phyloP scores from a whole-genome alignment of 1,284 basidiomycete species.

The Mycosarcoma maydis region DNA sequence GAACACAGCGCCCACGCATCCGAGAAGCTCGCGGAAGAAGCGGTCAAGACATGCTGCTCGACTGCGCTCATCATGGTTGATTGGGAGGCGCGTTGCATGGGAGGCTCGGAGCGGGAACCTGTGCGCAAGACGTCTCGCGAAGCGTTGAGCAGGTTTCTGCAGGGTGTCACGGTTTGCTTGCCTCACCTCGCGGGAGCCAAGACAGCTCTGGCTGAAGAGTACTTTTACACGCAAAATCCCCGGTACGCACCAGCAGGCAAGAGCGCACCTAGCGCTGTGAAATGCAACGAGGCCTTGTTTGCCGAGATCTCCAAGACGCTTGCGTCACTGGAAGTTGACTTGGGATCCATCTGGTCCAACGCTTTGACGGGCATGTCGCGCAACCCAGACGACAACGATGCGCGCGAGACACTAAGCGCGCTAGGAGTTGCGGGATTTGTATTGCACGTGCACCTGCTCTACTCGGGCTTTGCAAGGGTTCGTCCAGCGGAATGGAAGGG shows the following conservation, averaged over 20 bases:
- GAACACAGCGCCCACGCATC: neutral
- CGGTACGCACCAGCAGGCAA: constrained; percentile 18
- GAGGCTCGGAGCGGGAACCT: constrained; percentile 17
- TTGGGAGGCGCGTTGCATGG: constrained; percentile 37
- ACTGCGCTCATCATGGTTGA: constrained; percentile 33
- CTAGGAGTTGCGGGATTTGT: constrained; percentile 35
- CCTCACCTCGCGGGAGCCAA: constrained; percentile 28
- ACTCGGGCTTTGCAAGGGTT: constrained; percentile 34
- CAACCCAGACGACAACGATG: constrained; percentile 27
- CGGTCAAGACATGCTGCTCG: constrained; percentile 34
- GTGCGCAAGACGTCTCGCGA: constrained; percentile 28
- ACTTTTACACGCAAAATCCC: constrained; percentile 19
- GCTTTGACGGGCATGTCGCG: constrained; percentile 26
- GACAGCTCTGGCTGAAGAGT: constrained; percentile 28
- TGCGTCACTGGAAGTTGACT: constrained; percentile 30
- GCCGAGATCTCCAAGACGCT: constrained; percentile 45
- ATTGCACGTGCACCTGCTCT: constrained; percentile 31
- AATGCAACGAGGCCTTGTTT: constrained; percentile 31
- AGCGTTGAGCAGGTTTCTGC: constrained; percentile 28
- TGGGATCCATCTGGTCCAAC: constrained; percentile 32
- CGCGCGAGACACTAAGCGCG: constrained; percentile 24
- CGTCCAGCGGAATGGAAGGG: constrained; percentile 37
- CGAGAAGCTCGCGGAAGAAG: constrained; percentile 17
- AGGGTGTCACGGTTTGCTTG: constrained; percentile 35
- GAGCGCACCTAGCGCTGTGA: constrained; percentile 16